phyloP scores from a whole-genome alignment of 768 basidiomycete species.

The Termitomyces sp. region DNA sequence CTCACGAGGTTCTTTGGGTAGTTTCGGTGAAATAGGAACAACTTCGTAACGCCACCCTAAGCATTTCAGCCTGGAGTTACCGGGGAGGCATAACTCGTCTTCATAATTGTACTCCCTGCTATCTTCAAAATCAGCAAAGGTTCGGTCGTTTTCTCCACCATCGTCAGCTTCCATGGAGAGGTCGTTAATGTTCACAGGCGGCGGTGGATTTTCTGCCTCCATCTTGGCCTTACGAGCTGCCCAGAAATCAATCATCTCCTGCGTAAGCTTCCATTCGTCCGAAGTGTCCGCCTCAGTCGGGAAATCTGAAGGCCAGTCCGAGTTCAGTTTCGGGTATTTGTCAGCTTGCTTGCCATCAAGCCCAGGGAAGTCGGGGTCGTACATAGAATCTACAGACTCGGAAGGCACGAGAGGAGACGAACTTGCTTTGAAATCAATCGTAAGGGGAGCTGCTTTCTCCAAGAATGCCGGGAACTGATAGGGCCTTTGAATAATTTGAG shows the following conservation, averaged over 20 bases:
- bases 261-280: slow-evolving; percentile 7
- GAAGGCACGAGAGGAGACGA: neutral
- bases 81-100: slow-evolving; percentile 1
- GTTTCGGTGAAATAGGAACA: neutral
- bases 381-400: slow-evolving; percentile 1
- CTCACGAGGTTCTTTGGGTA: neutral
- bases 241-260: slow-evolving; percentile 8
- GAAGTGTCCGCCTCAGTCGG: slow-evolving; percentile 5
- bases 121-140: neutral
- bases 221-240: slow-evolving; percentile 3
- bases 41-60: slow-evolving; percentile 5
- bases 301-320: slow-evolving; percentile 5
- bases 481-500: neutral
- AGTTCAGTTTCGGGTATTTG: neutral
- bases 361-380: slow-evolving; percentile 5
- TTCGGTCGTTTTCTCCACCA: neutral
- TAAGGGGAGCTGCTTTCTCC: slow-evolving; percentile 1
- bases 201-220: slow-evolving; percentile 4
- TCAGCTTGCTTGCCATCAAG: slow-evolving; percentile 2
- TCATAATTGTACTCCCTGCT: neutral
- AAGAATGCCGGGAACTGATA: slow-evolving; percentile 3
- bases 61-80: slow-evolving; percentile 2
- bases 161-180: neutral
- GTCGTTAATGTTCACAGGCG: neutral
- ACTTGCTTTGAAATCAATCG: neutral